Base-by-base conservation (phyloP, 2,329 filamentous ascomycete species). In the Monosporascus cannonballus region DNA sequence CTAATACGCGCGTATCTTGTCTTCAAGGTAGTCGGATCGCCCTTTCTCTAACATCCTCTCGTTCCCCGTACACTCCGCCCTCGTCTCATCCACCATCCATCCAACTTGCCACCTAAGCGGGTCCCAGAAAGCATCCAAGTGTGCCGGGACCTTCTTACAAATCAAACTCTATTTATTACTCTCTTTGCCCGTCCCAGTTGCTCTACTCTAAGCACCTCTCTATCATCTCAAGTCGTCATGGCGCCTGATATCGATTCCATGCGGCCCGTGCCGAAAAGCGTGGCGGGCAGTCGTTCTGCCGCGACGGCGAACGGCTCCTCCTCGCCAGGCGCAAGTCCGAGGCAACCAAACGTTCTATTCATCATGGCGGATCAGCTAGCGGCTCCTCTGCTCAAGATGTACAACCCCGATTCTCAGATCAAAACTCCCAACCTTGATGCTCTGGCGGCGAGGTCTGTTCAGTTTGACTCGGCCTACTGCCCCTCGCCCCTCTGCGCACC, bases 321-420 rank as follows among this genome's bases (percentile, higher is more conserved):
- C 48, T 39, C 48, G 15, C 48, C 49, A 46, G 53, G 54, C 48
- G 44, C 67, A 54, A 76, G 76, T 34, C 9, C 30, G 5, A 34
- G 30, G 60, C 79, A 79, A 67, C 87, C 87, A 56, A 92, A 92
- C 71, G 89, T 93, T 61, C 78, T 92, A 47, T 96, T 94, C 77
- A 95, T 96, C 74, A 96, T 96, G 91, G 92, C 92, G 51, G 92
- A 96, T 73, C 92, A 96, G 75, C 84, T 96, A 69, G 89, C 92
- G 18, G 92, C 92, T 27, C 92, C 92, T 18, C 81, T 92, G 61
- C 83, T 96, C 61, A 93, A 91, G 75, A 93, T 96, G 76, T 91
- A 96, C 76, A 92, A 96, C 71, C 81, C 85, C 46, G 78, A 87
- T 50, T 96, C 91, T 1, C 87, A 89, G 68, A 96, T 96, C 78